Evolutionary conservation across 2,329 filamentous ascomycete genomes (phyloP), one percentile per base, ranked within the genome.

Genomic region (Microascus cirrosus): DNA sequence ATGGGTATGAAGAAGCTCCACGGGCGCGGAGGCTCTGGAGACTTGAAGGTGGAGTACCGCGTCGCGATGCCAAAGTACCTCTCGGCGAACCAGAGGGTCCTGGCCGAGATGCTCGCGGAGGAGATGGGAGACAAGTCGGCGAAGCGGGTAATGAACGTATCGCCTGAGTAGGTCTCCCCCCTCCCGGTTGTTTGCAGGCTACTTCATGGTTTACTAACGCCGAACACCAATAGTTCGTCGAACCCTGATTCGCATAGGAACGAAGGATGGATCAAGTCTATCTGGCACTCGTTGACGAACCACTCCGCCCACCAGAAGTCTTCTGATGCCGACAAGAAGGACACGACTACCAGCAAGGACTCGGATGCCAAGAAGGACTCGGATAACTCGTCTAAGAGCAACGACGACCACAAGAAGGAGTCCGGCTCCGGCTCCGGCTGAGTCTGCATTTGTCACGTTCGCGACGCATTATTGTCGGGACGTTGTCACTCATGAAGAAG

Each of bases 11-110:
- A 89, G 73, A 87, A 89, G 65, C 78, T 99, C 12, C 79, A 82
- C 61, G 78, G 81, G 20, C 81, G 90, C 54, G 82, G 79, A 35
- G 80, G 79, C 45, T 82, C 80, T 34, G 94, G 94, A 62, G 94
- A 99, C 68, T 74, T 99, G 60, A 87, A 84, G 69, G 91, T 99
- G 7, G 93, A 99, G 70, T 99, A 96, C 80, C 90, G 90, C 70
- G 89, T 99, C 53, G 77, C 82, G 58, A 96, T 97, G 90, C 94
- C 94, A 53, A 97, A 96, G 74, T 96, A 93, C 67, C 78, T 99
- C 62, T 90, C 82, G 58, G 82, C 87, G 53, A 97, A 96, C 74
- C 92, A 99, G 76, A 82, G 94, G 57, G 95, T 90, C 1, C 88
- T 99, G 60, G 75, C 95, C 52, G 94, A 99, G 75, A 93, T 97